Evolutionary conservation across 2,329 filamentous ascomycete species (phyloP).

Genomic region (Chaetomium globosum): DNA sequence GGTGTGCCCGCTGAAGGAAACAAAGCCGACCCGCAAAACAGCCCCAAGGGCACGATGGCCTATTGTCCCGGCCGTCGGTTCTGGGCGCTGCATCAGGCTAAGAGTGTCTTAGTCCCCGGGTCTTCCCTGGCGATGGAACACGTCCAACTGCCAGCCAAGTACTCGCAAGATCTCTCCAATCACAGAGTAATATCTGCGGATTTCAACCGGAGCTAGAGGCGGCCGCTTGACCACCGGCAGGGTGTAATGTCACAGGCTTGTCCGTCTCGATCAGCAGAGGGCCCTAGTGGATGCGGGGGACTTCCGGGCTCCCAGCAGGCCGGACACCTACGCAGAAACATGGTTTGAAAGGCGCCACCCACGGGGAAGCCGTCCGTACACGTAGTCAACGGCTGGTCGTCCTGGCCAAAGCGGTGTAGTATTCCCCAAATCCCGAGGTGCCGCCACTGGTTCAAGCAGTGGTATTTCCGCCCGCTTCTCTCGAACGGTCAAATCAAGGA

Average conservation of each 20-base stretch:
- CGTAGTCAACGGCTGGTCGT: slow-evolving; percentile 29
- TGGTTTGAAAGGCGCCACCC: slow-evolving; percentile 20
- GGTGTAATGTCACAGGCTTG: slow-evolving; percentile 23
- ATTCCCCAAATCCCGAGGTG: slow-evolving; percentile 19
- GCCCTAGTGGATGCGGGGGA: slow-evolving; percentile 27
- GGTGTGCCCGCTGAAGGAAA: slow-evolving; percentile 20
- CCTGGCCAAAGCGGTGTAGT: slow-evolving; percentile 31
- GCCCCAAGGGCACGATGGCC: slow-evolving; percentile 22
- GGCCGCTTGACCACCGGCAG: slow-evolving; percentile 25
- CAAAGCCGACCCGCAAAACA: slow-evolving; percentile 20
- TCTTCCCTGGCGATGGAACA: slow-evolving; percentile 29
- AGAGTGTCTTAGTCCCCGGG: slow-evolving; percentile 28
- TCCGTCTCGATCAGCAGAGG: slow-evolving; percentile 28
- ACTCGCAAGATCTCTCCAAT: slow-evolving; percentile 31
- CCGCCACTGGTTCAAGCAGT: slow-evolving; percentile 24
- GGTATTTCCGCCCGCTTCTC: slow-evolving; percentile 27
- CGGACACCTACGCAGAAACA: slow-evolving; percentile 15
- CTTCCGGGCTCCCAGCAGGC: slow-evolving; percentile 11
- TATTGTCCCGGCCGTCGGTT: slow-evolving; percentile 19
- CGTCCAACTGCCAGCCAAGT: slow-evolving; percentile 27
- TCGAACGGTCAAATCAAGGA: slow-evolving; percentile 26
- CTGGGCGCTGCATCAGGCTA: slow-evolving; percentile 32
- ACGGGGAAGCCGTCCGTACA: slow-evolving; percentile 22
- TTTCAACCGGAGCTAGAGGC: slow-evolving; percentile 32
- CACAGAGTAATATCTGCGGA: slow-evolving; percentile 27